These are phyloP conservation scores for Linum tenue DNA, from an alignment of 345 rosid genomes.

Conservation along the genomic window DNA sequence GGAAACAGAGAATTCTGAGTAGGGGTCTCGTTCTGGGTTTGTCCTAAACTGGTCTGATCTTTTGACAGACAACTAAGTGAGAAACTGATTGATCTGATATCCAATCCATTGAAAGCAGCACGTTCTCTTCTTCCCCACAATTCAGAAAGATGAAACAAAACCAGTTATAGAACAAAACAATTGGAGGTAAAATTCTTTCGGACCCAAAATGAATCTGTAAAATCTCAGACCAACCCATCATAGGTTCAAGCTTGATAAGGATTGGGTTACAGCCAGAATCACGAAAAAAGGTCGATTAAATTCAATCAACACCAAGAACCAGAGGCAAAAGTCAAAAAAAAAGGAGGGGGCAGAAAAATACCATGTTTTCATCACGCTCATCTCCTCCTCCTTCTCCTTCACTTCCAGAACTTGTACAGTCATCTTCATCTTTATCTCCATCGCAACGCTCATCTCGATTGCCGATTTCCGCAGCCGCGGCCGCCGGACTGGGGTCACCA, in stretches of 20 bases:
- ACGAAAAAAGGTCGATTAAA: background rate
- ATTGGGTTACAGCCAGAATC: background rate
- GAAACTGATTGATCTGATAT: no score
- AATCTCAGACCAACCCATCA: background rate
- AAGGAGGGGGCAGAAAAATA: background rate
- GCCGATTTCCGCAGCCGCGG: background rate
- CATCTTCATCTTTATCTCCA: background rate
- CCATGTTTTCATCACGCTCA: background rate
- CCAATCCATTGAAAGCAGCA: no score
- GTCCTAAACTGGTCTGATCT: no score
- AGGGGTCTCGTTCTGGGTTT: background rate
- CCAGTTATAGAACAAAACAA: no score
- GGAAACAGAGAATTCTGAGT: no score
- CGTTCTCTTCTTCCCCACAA: no score
- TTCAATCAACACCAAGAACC: background rate
- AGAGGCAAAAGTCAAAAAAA: background rate
- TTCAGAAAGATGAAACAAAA: no score
- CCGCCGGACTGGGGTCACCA: background rate
- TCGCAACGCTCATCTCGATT: background rate
- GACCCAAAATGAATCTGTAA: background rate
- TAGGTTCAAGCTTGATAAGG: background rate
- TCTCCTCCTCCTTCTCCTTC: background rate
- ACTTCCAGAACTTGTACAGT: slow-evolving; percentile 4
- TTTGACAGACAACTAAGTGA: no score
- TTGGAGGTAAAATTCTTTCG: no score